Conservation (phyloP, 2,329 filamentous ascomycete species). For the Penicillium aurantiogriseum region DNA sequence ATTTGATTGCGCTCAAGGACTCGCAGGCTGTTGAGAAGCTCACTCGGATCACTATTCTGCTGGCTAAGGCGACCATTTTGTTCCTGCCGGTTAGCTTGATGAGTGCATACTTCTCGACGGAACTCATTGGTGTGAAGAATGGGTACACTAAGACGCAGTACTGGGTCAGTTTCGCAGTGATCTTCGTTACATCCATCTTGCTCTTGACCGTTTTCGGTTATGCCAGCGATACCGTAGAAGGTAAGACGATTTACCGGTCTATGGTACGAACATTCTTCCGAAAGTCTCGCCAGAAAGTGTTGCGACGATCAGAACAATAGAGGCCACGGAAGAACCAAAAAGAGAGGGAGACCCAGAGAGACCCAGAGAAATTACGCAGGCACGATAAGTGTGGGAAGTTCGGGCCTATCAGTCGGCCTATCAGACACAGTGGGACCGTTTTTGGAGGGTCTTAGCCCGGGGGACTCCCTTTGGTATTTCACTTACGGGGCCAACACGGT, state of each 20-base stretch:
- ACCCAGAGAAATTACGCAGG: not conserved
- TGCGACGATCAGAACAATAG: not conserved
- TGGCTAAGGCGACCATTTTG: constrained; percentile 72
- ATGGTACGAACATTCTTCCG: constrained; percentile 39
- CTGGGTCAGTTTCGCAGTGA: constrained; percentile 66
- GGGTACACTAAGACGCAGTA: constrained; percentile 63
- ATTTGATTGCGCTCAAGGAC: constrained; percentile 72
- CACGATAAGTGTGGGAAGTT: not conserved
- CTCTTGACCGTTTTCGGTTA: constrained; percentile 58
- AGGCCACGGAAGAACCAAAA: not conserved
- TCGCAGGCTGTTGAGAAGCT: constrained; percentile 69
- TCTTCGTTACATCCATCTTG: constrained; percentile 60
- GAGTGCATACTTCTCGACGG: constrained; percentile 70
- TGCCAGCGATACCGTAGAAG: constrained; percentile 58
- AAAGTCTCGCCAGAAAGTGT: constrained; percentile 30
- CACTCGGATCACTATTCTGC: constrained; percentile 67
- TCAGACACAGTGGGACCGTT: constrained; percentile 1
- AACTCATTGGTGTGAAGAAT: constrained; percentile 57
- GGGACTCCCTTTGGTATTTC: not conserved
- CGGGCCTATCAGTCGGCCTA: not conserved
- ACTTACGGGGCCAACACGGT: constrained; percentile 14
- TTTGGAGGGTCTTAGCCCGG: not conserved
- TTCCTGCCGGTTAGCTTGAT: constrained; percentile 74
- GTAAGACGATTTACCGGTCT: constrained; percentile 52
- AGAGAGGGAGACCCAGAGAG: not conserved